Evolutionary conservation across 352 stramenopile species (phyloP), one percentile per base, ranked within the genome.

Genomic region (Phytophthora europaea): DNA sequence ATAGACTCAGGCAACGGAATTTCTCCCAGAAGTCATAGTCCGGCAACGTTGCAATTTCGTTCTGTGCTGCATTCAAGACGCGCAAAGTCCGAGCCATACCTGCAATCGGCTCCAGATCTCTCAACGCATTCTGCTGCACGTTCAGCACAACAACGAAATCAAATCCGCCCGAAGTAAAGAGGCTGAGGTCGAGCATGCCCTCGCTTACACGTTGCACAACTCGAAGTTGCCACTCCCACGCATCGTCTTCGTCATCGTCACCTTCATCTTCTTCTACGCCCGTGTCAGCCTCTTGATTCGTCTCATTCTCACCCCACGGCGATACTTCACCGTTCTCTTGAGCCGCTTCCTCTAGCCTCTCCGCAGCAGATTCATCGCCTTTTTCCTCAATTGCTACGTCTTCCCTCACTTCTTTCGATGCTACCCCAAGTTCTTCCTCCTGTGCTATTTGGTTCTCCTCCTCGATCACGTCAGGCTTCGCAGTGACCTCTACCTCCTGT

Each of bases 71-170:
- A 33, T 95, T 93, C n/a, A 94, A 70, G 9, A 89, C 71, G 0
- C 80, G 83, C 10, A 94, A 67, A 4, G 85, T 90, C 15, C 50
- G 61, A 6, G 83, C 64, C 9, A 82, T 70, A 6, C 50, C 67
- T n/a, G 70, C 18, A 18, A 95, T 78, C 6, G 88, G 81, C n/a
- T 73, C 55, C 26, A 94, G 51, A 58, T 94, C 83, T 10, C 79
- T 70, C 45, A 94, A 72, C 18, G 74, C 73, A 40, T 93, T 94
- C 62, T 89, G 76, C 53, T 87, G 75, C 18, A 95, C 58, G 34
- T 89, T 90, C 31, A 94, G 72, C 58, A 91, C 73, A 2, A 87
- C 65, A 31, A 95, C 68, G 16, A 80, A 81, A 23, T 92, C 82
- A 63, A 84, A 93, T 7, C 76, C 71, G 16, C 73, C 63, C 6